Evolutionary conservation across 768 basidiomycete species (phyloP).

Genomic region (Chalciporus sphaerocephalus): DNA sequence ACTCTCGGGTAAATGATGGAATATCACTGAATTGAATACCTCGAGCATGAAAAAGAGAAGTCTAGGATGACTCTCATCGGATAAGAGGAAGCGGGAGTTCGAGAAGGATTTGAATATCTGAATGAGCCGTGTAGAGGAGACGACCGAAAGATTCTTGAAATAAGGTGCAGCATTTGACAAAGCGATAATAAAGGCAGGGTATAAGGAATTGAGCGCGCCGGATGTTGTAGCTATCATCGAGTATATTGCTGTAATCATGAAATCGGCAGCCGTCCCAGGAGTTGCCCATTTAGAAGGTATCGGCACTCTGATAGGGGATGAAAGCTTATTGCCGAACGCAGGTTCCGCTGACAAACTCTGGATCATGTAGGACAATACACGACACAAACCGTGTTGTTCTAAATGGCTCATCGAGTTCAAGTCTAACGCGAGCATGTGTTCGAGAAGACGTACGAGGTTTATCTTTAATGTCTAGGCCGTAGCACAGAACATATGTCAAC

Average conservation of each 20-base stretch:
- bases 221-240: slow-evolving; percentile 86
- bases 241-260: slow-evolving; percentile 86
- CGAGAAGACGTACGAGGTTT: slow-evolving; percentile 65
- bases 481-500: slow-evolving; percentile 73
- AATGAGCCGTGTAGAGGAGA: slow-evolving; percentile 76
- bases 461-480: slow-evolving; percentile 86
- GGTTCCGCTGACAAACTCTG: slow-evolving; percentile 87
- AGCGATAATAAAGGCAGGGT: slow-evolving; percentile 89
- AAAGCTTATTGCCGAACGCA: slow-evolving; percentile 67
- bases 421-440: neutral
- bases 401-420: slow-evolving; percentile 8
- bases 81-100: slow-evolving; percentile 81
- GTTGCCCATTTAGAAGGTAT: slow-evolving; percentile 76
- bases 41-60: slow-evolving; percentile 94
- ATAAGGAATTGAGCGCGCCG: slow-evolving; percentile 74
- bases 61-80: slow-evolving; percentile 93
- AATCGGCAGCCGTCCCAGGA: slow-evolving; percentile 74
- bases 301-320: slow-evolving; percentile 57
- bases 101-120: slow-evolving; percentile 92
- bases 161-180: slow-evolving; percentile 87
- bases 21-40: slow-evolving; percentile 81
- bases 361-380: slow-evolving; percentile 85
- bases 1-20: slow-evolving; percentile 75
- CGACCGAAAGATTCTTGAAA: slow-evolving; percentile 74
- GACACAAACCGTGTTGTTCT: slow-evolving; percentile 91